A percentile compares a stretch with the other conserved stretches of the same genome.
These are phyloP conservation scores for Aspergillus kassunensis DNA, from an alignment of 495 filamentous ascomycete genomes.

Conservation along the genomic window DNA sequence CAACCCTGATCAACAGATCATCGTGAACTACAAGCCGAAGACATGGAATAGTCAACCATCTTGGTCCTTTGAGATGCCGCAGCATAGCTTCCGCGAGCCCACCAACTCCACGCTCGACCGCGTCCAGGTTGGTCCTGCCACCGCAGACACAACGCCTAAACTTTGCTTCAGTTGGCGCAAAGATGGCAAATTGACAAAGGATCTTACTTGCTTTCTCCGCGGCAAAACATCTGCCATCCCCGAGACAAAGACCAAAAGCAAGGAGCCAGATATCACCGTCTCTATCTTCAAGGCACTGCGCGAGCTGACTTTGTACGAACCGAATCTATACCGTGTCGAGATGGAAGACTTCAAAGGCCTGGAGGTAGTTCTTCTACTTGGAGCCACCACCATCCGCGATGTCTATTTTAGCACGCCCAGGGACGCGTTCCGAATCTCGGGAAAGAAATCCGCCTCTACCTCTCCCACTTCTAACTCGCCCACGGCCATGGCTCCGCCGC, in stretches of 20 bases:
- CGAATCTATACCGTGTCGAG: conserved; percentile 84
- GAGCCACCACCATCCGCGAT: conserved; percentile 80
- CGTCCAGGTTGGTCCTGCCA: conserved; percentile 61
- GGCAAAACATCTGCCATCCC: conserved; percentile 64
- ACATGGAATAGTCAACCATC: conserved; percentile 72
- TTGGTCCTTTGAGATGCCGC: conserved; percentile 93
- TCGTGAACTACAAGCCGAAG: conserved; percentile 64
- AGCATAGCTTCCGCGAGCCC: conserved; percentile 76
- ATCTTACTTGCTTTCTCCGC: conserved; percentile 75
- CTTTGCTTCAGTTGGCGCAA: conserved; percentile 87
- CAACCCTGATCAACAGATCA: conserved; percentile 83
- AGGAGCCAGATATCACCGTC: conserved; percentile 91
- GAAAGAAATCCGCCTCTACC: conserved; percentile 22
- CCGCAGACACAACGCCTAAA: conserved; percentile 68
- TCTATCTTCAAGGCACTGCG: conserved; percentile 67
- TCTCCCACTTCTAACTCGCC: conserved; percentile 11
- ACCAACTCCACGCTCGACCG: conserved; percentile 74
- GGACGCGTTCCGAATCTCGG: conserved; percentile 76
- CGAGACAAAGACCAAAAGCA: conserved; percentile 65
- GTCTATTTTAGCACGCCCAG: conserved; percentile 67
- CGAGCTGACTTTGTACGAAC: conserved; percentile 84
- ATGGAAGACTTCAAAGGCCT: conserved; percentile 93
- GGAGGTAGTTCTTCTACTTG: conserved; percentile 80
- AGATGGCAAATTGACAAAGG: conserved; percentile 80
- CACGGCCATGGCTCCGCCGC: background rate